Evolutionary conservation across 768 basidiomycete genomes (phyloP).

Genomic region (Hydnomerulius pinastri): DNA sequence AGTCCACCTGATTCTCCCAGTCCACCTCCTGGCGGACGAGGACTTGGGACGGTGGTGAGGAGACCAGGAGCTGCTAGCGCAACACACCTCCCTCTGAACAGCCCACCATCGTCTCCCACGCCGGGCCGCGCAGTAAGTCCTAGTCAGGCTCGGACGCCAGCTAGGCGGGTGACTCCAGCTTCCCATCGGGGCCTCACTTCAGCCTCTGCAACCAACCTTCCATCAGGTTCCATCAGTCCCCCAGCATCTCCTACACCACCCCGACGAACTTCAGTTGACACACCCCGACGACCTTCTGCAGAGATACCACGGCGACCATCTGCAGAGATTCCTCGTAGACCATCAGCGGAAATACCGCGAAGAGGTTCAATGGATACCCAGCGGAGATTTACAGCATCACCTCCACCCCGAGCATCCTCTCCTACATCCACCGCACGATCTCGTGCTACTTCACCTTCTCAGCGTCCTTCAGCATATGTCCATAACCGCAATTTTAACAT

Average conservation of each 20-base stretch:
- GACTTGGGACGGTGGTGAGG: slow-evolving; percentile 36
- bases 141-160: slow-evolving; percentile 43
- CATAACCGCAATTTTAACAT: slow-evolving; percentile 60
- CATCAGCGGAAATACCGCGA: slow-evolving; percentile 26
- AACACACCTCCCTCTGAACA: slow-evolving; percentile 42
- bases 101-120: slow-evolving; percentile 41
- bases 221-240: slow-evolving; percentile 32
- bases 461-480: slow-evolving; percentile 41
- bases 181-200: slow-evolving; percentile 46
- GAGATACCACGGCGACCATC: slow-evolving; percentile 39
- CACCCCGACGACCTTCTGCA: slow-evolving; percentile 27
- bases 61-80: slow-evolving; percentile 39
- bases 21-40: slow-evolving; percentile 41
- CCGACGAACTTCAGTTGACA: slow-evolving; percentile 28
- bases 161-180: slow-evolving; percentile 42
- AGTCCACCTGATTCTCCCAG: slow-evolving; percentile 52
- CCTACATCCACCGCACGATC: slow-evolving; percentile 46
- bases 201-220: slow-evolving; percentile 52
- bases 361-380: slow-evolving; percentile 25
- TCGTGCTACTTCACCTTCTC: slow-evolving; percentile 48
- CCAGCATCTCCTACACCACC: slow-evolving; percentile 31
- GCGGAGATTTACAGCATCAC: slow-evolving; percentile 24
- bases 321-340: slow-evolving; percentile 37
- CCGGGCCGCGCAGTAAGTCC: slow-evolving; percentile 43
- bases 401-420: slow-evolving; percentile 43